Conservation (phyloP, 768 basidiomycete genomes). For the Hygrophorus pudorinus region DNA sequence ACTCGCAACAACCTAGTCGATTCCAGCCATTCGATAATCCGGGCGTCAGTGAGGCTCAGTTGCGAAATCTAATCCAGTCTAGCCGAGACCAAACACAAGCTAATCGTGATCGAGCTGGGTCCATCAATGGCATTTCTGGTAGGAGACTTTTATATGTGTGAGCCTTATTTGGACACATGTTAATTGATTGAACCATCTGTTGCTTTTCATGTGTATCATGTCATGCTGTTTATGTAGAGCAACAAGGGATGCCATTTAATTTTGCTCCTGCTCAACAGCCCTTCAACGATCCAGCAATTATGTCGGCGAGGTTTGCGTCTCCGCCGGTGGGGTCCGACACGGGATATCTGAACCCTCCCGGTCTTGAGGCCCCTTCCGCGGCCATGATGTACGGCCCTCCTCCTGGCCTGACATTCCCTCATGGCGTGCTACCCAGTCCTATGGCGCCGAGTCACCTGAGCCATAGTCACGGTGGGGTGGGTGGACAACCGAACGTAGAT, state of each 20-base stretch:
- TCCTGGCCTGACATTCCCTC: constrained; percentile 49
- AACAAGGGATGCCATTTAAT: neutral
- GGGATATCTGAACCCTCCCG: constrained; percentile 10
- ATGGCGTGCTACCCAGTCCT: constrained; percentile 13
- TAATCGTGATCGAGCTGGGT: constrained; percentile 11
- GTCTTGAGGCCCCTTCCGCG: constrained; percentile 22
- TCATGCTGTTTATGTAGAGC: constrained; percentile 14
- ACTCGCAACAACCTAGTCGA: constrained; percentile 28
- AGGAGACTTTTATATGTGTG: constrained; percentile 35
- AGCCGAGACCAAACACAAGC: constrained; percentile 47
- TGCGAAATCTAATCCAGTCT: constrained; percentile 65
- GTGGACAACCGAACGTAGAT: constrained; percentile 14
- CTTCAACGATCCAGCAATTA: constrained; percentile 71
- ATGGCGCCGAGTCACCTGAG: neutral
- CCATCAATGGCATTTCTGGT: constrained; percentile 31
- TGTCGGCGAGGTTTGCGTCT: constrained; percentile 60
- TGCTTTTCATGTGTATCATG: constrained; percentile 12
- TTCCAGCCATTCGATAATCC: constrained; percentile 44
- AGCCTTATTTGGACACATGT: constrained; percentile 12
- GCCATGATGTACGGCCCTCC: constrained; percentile 47
- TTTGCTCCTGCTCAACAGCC: constrained; percentile 22
- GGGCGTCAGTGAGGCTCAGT: constrained; percentile 62
- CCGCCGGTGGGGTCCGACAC: neutral
- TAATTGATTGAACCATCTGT: constrained; percentile 22
- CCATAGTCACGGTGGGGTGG: constrained; percentile 11